These are phyloP conservation scores for Vigna hirtella DNA, from an alignment of 306 rosid genomes.

Conservation along the genomic window DNA sequence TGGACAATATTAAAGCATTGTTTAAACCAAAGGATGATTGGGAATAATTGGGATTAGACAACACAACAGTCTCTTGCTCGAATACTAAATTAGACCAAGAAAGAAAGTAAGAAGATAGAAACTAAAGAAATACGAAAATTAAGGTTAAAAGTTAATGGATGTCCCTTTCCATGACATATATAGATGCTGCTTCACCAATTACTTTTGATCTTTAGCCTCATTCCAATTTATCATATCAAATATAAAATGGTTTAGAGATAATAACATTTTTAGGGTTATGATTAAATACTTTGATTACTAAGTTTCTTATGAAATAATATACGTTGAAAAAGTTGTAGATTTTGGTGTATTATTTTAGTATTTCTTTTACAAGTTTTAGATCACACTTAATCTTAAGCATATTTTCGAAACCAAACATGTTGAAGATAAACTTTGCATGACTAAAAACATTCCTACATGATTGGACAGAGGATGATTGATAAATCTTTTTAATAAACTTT, in stretches of 20 bases:
- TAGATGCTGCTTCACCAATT: slow-evolving; percentile 38
- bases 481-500: too few relatives aligned
- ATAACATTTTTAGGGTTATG: neutral
- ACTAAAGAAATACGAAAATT: neutral
- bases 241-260: neutral
- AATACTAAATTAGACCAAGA: slow-evolving; percentile 41
- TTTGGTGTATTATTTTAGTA: too few relatives aligned
- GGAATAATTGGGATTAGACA: slow-evolving; percentile 54
- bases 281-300: neutral
- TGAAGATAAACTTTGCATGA: too few relatives aligned
- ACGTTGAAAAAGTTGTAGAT: too few relatives aligned
- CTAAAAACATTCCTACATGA: too few relatives aligned
- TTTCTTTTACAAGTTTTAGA: too few relatives aligned
- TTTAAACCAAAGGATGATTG: slow-evolving; percentile 47
- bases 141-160: slow-evolving; percentile 42
- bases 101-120: neutral
- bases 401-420: too few relatives aligned
- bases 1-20: slow-evolving; percentile 33
- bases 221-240: neutral
- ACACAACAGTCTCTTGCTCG: slow-evolving; percentile 32
- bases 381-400: too few relatives aligned
- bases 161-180: slow-evolving; percentile 3
- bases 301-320: neutral
- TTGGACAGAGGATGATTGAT: too few relatives aligned
- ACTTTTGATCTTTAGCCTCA: neutral